Evolutionary conservation across 2,329 filamentous ascomycete genomes (phyloP).

Genomic region (Colletotrichum aenigma): DNA sequence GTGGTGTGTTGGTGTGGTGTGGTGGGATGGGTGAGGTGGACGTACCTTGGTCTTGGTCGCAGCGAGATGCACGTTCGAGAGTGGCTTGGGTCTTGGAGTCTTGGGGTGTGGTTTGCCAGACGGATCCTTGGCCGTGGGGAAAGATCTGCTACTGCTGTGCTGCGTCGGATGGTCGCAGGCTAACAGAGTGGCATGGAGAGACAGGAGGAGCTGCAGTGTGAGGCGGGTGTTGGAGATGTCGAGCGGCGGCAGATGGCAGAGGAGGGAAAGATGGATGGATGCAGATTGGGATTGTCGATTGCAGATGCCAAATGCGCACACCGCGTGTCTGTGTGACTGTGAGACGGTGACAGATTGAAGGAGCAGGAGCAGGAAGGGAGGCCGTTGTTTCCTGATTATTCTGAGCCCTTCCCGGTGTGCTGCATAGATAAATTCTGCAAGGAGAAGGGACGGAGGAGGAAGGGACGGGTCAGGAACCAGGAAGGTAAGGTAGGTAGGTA

Average conservation of each 20-base stretch:
- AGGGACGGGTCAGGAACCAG: neutral
- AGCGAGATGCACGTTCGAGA: neutral
- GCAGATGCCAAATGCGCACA: neutral
- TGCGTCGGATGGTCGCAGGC: neutral
- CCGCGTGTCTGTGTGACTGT: neutral
- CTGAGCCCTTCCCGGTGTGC: neutral
- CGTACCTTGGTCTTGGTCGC: neutral
- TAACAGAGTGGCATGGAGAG: neutral
- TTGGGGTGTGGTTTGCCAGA: conserved; percentile 17
- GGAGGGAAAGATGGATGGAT: neutral
- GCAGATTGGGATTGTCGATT: neutral
- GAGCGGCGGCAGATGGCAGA: neutral
- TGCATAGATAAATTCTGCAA: neutral
- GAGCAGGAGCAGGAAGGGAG: neutral
- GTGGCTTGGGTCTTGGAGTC: conserved; percentile 12
- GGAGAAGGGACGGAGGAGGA: neutral
- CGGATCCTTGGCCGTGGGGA: neutral
- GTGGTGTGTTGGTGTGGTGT: neutral
- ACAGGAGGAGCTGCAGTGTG: neutral
- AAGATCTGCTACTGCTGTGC: neutral
- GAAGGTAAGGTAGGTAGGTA: neutral
- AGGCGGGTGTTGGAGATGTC: neutral
- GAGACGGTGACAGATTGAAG: neutral
- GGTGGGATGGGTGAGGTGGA: neutral
- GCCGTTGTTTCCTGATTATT: neutral